These are phyloP conservation scores for Macrophomina pseudophaseolina DNA, from an alignment of 2,329 filamentous ascomycete genomes.

Conservation along the genomic window DNA sequence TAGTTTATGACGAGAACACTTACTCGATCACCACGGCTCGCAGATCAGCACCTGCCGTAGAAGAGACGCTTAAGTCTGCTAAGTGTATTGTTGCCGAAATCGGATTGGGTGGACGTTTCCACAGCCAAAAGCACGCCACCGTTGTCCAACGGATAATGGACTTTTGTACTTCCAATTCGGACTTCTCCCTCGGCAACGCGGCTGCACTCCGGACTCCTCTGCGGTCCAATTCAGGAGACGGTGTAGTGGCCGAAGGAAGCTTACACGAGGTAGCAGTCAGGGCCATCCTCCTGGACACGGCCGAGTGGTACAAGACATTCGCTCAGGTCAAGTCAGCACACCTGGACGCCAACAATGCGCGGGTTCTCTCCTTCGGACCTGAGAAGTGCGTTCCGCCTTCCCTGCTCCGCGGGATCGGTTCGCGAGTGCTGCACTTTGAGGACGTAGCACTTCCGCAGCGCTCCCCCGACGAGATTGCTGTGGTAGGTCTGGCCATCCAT, in stretches of 20 bases:
- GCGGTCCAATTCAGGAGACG: neutral
- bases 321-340: neutral
- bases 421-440: neutral
- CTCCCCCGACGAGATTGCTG: neutral
- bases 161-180: neutral
- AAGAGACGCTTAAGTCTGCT: neutral
- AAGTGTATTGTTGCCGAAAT: neutral
- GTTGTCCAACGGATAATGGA: neutral
- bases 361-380: neutral
- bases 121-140: neutral
- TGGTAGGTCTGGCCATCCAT: neutral
- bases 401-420: neutral
- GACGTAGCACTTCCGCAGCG: slow-evolving; percentile 1
- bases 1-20: neutral
- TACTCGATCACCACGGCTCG: neutral
- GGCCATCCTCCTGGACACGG: neutral
- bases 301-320: neutral
- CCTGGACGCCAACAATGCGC: neutral
- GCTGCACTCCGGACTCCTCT: neutral
- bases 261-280: neutral
- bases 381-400: neutral
- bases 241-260: neutral
- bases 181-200: neutral
- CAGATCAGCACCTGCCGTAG: neutral
- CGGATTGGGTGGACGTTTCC: neutral